phyloP scores from a whole-genome alignment of 1,139 yeast species.

The Pneumocystis jirovecii region DNA sequence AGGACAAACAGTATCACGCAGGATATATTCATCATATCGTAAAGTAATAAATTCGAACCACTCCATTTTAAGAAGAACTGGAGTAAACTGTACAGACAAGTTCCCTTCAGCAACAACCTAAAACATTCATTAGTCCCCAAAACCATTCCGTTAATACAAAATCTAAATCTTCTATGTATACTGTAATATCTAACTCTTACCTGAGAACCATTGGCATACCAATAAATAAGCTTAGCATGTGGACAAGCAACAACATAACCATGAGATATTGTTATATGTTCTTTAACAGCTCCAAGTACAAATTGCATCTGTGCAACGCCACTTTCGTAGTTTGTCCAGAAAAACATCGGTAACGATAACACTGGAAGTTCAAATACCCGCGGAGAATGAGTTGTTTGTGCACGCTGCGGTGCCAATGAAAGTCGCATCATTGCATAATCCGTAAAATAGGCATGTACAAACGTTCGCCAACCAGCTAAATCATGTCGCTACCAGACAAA shows the following conservation, averaged over 20 bases:
- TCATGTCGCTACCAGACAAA: not conserved
- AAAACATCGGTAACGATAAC: not conserved
- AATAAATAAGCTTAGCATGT: constrained; percentile 6
- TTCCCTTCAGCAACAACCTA: constrained; percentile 1
- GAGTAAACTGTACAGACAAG: constrained; percentile 5
- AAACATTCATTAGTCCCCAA: not conserved
- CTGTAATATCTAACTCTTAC: not conserved
- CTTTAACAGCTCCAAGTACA: constrained; percentile 6
- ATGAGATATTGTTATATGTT: constrained; percentile 1
- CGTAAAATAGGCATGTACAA: not conserved
- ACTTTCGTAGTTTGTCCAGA: not conserved
- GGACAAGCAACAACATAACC: constrained; percentile 5
- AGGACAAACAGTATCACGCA: not conserved
- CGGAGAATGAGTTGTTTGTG: not conserved
- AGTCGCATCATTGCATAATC: constrained; percentile 1
- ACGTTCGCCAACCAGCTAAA: not conserved
- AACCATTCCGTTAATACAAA: not conserved
- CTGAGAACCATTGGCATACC: constrained; percentile 7
- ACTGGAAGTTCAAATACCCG: not conserved
- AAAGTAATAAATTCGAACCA: constrained; percentile 4
- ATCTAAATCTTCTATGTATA: not conserved
- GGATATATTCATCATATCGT: constrained; percentile 4
- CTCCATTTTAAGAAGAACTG: constrained; percentile 6
- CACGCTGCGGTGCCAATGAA: not conserved
- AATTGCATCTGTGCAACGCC: constrained; percentile 26